Evolutionary conservation across 345 rosid species (phyloP).

Genomic region (Eucalyptus microcorys): DNA sequence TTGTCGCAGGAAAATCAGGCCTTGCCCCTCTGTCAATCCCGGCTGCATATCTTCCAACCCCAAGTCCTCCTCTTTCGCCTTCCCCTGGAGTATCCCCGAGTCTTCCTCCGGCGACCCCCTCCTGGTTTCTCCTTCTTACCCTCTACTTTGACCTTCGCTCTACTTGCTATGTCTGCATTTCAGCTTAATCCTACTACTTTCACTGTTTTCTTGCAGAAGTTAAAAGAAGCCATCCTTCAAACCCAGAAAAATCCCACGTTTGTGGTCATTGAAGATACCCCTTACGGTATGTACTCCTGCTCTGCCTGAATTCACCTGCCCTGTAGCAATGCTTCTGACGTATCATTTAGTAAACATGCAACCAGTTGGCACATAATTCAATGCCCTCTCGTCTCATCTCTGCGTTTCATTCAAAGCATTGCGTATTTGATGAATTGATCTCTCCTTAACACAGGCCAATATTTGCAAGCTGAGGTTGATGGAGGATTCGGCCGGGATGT

Average conservation of each 20-base stretch:
- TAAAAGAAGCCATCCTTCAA: slow-evolving; percentile 53
- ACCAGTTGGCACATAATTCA: background rate
- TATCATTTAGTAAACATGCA: background rate
- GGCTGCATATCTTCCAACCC: slow-evolving; percentile 89
- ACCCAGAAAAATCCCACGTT: slow-evolving; percentile 69
- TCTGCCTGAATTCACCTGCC: background rate
- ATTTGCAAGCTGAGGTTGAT: slow-evolving; percentile 64
- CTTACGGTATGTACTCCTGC: slow-evolving; percentile 31
- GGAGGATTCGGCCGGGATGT: slow-evolving; percentile 71
- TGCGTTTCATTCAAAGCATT: background rate
- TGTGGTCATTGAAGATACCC: slow-evolving; percentile 47
- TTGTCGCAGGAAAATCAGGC: slow-evolving; percentile 59
- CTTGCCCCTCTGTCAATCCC: slow-evolving; percentile 87
- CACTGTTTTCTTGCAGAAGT: slow-evolving; percentile 19
- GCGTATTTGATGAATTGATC: background rate
- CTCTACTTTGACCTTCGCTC: background rate
- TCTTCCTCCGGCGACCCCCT: slow-evolving; percentile 27
- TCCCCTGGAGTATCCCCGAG: slow-evolving; percentile 65
- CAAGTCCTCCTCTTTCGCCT: slow-evolving; percentile 66
- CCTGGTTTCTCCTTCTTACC: slow-evolving; percentile 23
- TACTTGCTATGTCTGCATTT: background rate
- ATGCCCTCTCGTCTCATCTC: background rate
- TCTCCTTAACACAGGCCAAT: slow-evolving; percentile 29
- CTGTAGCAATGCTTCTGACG: background rate
- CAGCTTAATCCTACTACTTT: background rate